Evolutionary conservation across 495 filamentous ascomycete genomes (phyloP).

Genomic region (Trichoderma orchidacearum): DNA sequence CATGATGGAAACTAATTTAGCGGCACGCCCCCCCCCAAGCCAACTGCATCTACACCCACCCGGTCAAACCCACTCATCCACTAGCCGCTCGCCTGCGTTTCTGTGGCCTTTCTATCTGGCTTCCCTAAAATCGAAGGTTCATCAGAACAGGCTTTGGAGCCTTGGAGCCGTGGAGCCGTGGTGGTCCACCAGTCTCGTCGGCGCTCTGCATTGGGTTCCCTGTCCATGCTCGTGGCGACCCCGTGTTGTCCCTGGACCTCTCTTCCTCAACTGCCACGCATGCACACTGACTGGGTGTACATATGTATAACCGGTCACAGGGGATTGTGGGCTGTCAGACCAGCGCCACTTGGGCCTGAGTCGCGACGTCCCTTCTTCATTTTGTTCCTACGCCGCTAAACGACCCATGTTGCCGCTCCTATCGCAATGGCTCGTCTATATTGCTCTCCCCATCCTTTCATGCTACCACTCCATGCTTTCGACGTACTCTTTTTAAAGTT

Average conservation of each 20-base stretch:
- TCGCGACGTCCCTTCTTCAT: neutral
- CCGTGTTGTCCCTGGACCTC: neutral
- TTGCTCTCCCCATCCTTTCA: neutral
- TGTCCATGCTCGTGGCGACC: neutral
- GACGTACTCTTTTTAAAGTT: neutral
- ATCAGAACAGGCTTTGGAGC: neutral
- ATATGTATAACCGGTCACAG: neutral
- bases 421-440: neutral
- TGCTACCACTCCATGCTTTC: neutral
- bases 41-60: neutral
- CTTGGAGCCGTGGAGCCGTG: neutral
- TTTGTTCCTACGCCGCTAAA: neutral
- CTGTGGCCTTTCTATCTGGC: neutral
- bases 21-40: neutral
- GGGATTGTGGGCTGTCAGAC: neutral
- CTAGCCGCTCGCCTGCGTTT: neutral
- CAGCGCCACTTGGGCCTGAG: neutral
- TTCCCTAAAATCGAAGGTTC: constrained; percentile 1
- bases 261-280: neutral
- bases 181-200: neutral
- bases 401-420: neutral
- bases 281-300: neutral
- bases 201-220: neutral
- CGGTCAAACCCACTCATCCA: neutral
- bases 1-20: neutral